phyloP scores from a whole-genome alignment of 2,329 filamentous ascomycete species.

The Aureobasidium sp. region DNA sequence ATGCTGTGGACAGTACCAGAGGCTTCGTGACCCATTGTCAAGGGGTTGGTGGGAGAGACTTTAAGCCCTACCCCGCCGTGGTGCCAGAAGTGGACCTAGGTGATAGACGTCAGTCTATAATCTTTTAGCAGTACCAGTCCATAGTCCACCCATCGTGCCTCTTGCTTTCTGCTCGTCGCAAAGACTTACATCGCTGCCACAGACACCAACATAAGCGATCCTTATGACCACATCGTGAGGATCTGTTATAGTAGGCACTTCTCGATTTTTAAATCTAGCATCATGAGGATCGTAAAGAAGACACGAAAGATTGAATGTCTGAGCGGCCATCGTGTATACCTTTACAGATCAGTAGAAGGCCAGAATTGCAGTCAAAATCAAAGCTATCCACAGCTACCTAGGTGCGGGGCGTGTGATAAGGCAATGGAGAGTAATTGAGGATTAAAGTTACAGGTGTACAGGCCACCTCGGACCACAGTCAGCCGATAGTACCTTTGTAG shows the following conservation, averaged over 20 bases:
- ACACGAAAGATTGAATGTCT: not conserved
- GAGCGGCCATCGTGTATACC: not conserved
- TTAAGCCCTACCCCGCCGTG: slow-evolving; percentile 48
- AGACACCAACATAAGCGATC: slow-evolving; percentile 7
- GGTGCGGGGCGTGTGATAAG: not conserved
- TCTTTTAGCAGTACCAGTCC: no score
- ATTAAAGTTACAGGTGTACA: not conserved
- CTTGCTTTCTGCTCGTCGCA: no score
- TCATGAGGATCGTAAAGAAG: slow-evolving; percentile 1
- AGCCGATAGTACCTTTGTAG: not conserved
- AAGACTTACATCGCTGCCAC: slow-evolving; percentile 1
- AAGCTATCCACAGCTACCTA: not conserved
- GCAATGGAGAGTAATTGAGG: not conserved
- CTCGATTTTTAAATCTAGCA: not conserved
- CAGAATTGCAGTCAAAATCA: not conserved
- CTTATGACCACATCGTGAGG: not conserved
- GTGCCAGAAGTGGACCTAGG: slow-evolving; percentile 47
- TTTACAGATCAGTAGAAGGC: not conserved
- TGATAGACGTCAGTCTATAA: not conserved
- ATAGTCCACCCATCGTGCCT: no score
- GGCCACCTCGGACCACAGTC: not conserved
- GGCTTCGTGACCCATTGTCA: slow-evolving; percentile 63
- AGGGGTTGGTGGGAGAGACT: slow-evolving; percentile 21
- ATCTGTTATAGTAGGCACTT: not conserved
- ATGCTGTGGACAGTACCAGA: slow-evolving; percentile 54